phyloP scores from a whole-genome alignment of 495 filamentous ascomycete genomes.

The Aspergillus affinis region DNA sequence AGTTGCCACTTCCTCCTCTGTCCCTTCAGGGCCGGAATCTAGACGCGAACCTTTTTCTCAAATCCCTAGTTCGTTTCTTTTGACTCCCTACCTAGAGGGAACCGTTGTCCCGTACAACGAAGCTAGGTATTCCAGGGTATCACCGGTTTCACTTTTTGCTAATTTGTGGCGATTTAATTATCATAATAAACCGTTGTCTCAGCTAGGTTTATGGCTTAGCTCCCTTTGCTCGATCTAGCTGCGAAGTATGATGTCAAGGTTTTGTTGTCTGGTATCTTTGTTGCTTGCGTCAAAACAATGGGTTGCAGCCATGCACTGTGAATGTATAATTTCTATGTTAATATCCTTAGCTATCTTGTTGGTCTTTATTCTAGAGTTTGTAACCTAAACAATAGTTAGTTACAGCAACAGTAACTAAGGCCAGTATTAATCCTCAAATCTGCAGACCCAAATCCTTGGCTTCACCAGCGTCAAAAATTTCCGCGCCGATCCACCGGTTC shows the following conservation, averaged over 20 bases:
- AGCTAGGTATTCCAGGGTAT: neutral
- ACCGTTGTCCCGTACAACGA: neutral
- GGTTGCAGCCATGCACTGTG: neutral
- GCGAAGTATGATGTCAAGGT: neutral
- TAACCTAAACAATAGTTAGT: neutral
- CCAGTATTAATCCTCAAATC: neutral
- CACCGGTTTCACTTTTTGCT: no score
- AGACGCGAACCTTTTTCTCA: neutral
- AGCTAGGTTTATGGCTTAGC: neutral
- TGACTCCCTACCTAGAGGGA: neutral
- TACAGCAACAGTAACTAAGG: neutral
- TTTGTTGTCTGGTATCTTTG: neutral
- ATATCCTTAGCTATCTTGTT: neutral
- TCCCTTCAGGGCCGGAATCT: neutral
- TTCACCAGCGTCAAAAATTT: neutral
- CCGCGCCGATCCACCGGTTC: neutral
- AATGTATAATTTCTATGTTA: neutral
- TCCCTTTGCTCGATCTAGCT: neutral
- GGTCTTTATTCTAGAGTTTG: neutral
- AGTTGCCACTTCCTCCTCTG: no score
- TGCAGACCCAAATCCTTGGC: neutral
- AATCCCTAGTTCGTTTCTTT: neutral
- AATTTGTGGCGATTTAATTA: neutral
- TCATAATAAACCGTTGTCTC: neutral
- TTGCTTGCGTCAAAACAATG: neutral